These are phyloP conservation scores for Penicillium lividum DNA, from an alignment of 495 filamentous ascomycete species.

Conservation along the genomic window DNA sequence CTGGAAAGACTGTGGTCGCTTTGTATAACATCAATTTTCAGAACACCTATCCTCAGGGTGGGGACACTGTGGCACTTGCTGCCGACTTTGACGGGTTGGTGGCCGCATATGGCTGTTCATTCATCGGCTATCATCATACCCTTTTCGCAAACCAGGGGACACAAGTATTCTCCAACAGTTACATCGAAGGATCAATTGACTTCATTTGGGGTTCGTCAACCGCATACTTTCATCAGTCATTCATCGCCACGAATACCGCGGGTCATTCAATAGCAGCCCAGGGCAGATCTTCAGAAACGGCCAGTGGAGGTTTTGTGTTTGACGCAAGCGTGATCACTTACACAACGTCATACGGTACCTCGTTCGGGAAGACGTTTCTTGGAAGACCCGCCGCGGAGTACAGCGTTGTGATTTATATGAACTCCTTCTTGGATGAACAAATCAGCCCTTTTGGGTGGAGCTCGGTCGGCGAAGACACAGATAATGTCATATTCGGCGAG, in stretches of 20 bases:
- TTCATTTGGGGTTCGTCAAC: constrained; percentile 4
- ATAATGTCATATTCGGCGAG: constrained; percentile 5
- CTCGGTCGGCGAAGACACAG: not conserved
- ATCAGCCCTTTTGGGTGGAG: constrained; percentile 4
- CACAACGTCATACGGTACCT: not conserved
- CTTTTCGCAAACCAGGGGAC: constrained; percentile 4
- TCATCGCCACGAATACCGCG: constrained; percentile 3
- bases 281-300: not conserved
- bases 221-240: constrained; percentile 5
- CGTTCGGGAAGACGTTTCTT: not conserved
- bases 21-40: constrained; percentile 9
- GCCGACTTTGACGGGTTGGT: constrained; percentile 1
- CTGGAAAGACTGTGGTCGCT: not conserved
- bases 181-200: constrained; percentile 8
- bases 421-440: constrained; percentile 2
- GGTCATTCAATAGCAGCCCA: constrained; percentile 5
- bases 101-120: constrained; percentile 7
- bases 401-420: constrained; percentile 10
- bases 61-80: not conserved
- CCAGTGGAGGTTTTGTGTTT: constrained; percentile 6
- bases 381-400: not conserved
- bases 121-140: constrained; percentile 10
- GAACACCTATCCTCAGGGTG: constrained; percentile 1
- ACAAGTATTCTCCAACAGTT: constrained; percentile 2
- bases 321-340: constrained; percentile 2